These are phyloP conservation scores for Helicocarpus griseus DNA, from an alignment of 2,329 filamentous ascomycete genomes.

Conservation along the genomic window DNA sequence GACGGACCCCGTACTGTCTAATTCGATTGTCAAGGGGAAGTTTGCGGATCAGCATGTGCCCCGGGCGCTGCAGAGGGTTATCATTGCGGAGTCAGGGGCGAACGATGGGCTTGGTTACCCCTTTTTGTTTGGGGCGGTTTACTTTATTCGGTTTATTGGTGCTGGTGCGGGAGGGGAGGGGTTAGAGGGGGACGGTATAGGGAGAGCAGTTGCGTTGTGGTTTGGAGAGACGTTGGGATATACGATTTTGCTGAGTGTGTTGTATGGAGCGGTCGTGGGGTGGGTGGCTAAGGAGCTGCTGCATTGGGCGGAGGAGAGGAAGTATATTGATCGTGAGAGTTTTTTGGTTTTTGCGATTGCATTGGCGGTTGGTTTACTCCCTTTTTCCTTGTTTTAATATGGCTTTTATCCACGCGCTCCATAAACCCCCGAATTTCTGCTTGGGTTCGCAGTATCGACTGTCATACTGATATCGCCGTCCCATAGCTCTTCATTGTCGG, in stretches of 20 bases:
- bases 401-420: neutral
- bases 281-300: conserved; percentile 74
- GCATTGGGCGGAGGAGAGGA: conserved; percentile 71
- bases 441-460: no score
- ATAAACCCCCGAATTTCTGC: neutral
- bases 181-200: conserved; percentile 40
- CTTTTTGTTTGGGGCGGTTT: conserved; percentile 76
- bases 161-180: conserved; percentile 26
- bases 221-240: conserved; percentile 81
- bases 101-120: conserved; percentile 88
- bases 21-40: conserved; percentile 85
- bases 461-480: conserved; percentile 5
- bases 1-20: conserved; percentile 79
- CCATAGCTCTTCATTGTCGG: conserved; percentile 69
- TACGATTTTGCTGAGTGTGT: conserved; percentile 65
- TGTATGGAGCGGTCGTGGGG: conserved; percentile 68
- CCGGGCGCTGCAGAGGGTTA: conserved; percentile 67
- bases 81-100: conserved; percentile 72
- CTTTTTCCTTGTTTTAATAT: neutral
- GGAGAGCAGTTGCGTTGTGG: conserved; percentile 66
- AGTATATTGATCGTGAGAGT: conserved; percentile 76
- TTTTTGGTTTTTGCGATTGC: conserved; percentile 81
- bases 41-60: conserved; percentile 89
- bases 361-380: conserved; percentile 50
- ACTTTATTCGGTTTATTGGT: conserved; percentile 67